Evolutionary conservation across 106 monocot species (phyloP), one percentile per base, ranked within the genome.

Genomic region (Narthecium ossifragum): DNA sequence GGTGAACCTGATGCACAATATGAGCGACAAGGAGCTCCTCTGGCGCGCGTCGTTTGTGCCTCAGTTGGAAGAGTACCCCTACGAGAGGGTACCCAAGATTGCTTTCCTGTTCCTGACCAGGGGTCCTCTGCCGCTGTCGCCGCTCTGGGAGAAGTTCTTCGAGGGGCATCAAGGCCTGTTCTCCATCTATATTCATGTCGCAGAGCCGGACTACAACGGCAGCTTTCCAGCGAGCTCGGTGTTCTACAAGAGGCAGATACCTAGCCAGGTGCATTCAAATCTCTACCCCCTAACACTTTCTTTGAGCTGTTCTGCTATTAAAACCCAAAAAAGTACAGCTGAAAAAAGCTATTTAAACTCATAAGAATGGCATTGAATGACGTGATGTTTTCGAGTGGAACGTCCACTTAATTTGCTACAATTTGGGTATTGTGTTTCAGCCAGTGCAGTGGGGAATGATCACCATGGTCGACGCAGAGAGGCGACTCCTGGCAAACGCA

Each of bases 401-500:
- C n/a, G n/a, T n/a, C n/a, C n/a, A n/a, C n/a, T n/a, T n/a, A n/a
- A n/a, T n/a, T n/a, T n/a, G n/a, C n/a, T n/a, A n/a, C n/a, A n/a
- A n/a, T n/a, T n/a, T n/a, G n/a, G n/a, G n/a, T n/a, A n/a, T n/a
- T n/a, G n/a, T n/a, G n/a, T n/a, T n/a, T n/a, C n/a, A n/a, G n/a
- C n/a, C n/a, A n/a, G n/a, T n/a, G n/a, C n/a, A 75, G 59, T 88
- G 87, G 87, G 87, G 87, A 46, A 46, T 27, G 39, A 78, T 82
- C 75, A 82, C 66, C 55, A 72, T 88, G 62, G 75, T 68, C 15
- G 87, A 88, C 50, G 87, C 87, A 9, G 87, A 88, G 51, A 56
- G 79, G 40, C 60, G 87, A 12, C 87, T 88, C 31, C 78, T 88
- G 23, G 87, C 78, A 62, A 88, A 88, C 55, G 87, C 87, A 17